phyloP scores from a whole-genome alignment of 164 flowering plant species.

The Dillenia suffruticosa region DNA sequence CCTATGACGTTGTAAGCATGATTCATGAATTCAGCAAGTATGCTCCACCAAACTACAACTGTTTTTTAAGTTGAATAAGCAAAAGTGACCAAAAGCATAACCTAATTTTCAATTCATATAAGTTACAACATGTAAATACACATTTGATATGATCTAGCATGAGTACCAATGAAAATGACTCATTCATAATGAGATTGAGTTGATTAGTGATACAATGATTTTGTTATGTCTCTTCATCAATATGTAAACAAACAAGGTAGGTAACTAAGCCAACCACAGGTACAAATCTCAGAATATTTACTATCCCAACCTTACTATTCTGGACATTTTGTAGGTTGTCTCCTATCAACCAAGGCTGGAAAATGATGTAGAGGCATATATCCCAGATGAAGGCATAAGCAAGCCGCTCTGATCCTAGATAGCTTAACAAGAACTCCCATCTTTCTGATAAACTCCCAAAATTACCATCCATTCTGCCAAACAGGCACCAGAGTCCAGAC shows the following conservation, averaged over 20 bases:
- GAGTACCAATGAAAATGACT: too few relatives aligned
- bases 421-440: slow-evolving; percentile 58
- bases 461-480: slow-evolving; percentile 67
- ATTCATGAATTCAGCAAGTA: too few relatives aligned
- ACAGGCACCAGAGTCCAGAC: slow-evolving; percentile 67
- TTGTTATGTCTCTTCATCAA: slow-evolving; percentile 24
- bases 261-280: slow-evolving; percentile 78
- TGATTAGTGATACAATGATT: not conserved
- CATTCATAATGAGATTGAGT: too few relatives aligned
- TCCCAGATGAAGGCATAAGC: slow-evolving; percentile 99
- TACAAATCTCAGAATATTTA: slow-evolving; percentile 60
- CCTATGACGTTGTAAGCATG: too few relatives aligned
- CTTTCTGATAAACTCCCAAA: slow-evolving; percentile 65
- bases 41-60: too few relatives aligned
- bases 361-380: slow-evolving; percentile 61
- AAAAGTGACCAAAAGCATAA: too few relatives aligned
- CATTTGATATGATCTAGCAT: too few relatives aligned
- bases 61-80: too few relatives aligned
- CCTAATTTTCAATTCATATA: too few relatives aligned
- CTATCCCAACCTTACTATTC: slow-evolving; percentile 35
- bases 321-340: slow-evolving; percentile 73
- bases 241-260: slow-evolving; percentile 57
- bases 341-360: slow-evolving; percentile 96
- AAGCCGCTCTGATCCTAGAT: slow-evolving; percentile 79
- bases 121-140: too few relatives aligned